Percentiles rank a stretch among this genome's conserved stretches.
Evolutionary conservation across 495 filamentous ascomycete species (phyloP).

Genomic region (Ascobolus immersus): DNA sequence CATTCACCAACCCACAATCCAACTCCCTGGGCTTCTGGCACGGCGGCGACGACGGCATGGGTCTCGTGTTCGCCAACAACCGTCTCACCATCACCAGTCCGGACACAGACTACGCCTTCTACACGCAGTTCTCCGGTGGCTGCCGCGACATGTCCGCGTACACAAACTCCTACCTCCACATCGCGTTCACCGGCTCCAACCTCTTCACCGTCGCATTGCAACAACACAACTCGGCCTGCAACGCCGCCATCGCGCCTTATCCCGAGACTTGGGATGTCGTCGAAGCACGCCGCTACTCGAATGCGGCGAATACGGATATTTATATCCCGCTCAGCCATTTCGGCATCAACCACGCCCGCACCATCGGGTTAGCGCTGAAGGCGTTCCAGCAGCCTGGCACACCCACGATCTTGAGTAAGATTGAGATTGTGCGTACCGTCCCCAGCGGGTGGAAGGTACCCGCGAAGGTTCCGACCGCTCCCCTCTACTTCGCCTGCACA

Average conservation of each 20-base stretch:
- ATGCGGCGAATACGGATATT: slow-evolving; percentile 29
- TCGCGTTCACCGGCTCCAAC: slow-evolving; percentile 39
- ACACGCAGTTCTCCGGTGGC: slow-evolving; percentile 33
- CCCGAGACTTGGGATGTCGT: slow-evolving; percentile 52
- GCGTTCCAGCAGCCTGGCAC: slow-evolving; percentile 35
- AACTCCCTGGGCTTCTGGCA: slow-evolving; percentile 51
- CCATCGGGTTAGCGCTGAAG: slow-evolving; percentile 40
- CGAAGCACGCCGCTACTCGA: slow-evolving; percentile 40
- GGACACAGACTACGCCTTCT: slow-evolving; percentile 43
- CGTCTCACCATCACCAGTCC: slow-evolving; percentile 33
- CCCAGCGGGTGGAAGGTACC: slow-evolving; percentile 29
- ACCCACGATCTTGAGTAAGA: slow-evolving; percentile 26
- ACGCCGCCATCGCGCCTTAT: slow-evolving; percentile 32
- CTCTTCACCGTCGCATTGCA: slow-evolving; percentile 45
- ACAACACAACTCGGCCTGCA: slow-evolving; percentile 42
- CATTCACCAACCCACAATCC: slow-evolving; percentile 26
- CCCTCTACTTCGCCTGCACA: slow-evolving; percentile 37
- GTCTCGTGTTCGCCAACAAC: slow-evolving; percentile 23
- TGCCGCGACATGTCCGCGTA: slow-evolving; percentile 38
- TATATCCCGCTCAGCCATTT: slow-evolving; percentile 58
- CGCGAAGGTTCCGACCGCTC: slow-evolving; percentile 34
- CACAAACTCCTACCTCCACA: slow-evolving; percentile 37
- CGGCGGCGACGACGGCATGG: slow-evolving; percentile 36
- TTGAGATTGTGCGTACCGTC: slow-evolving; percentile 36
- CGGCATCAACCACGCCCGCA: slow-evolving; percentile 30